Evolutionary conservation across 768 basidiomycete genomes (phyloP).

Genomic region (Agaricus blazei): DNA sequence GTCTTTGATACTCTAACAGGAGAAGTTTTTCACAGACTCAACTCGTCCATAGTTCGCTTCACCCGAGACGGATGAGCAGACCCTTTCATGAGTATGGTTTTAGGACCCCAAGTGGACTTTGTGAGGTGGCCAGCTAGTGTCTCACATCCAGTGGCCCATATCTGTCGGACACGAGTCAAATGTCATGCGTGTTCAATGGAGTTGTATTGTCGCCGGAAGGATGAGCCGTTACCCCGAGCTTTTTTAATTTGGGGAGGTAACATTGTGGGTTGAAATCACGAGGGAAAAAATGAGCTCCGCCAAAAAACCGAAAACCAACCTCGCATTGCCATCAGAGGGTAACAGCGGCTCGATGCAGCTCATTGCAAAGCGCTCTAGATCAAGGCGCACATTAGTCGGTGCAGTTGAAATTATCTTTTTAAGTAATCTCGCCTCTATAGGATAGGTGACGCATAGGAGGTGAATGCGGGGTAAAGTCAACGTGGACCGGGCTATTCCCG

Average conservation of each 20-base stretch:
- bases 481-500: neutral
- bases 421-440: too few species aligned
- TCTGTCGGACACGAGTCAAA: conserved; percentile 2
- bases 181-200: neutral
- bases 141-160: neutral
- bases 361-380: too few species aligned
- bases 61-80: too few species aligned
- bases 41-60: too few species aligned
- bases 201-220: neutral
- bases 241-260: neutral
- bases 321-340: too few species aligned
- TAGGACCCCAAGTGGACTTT: too few species aligned
- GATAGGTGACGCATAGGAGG: neutral
- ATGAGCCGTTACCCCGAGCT: neutral
- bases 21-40: too few species aligned
- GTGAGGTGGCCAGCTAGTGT: neutral
- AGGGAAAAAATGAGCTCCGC: neutral
- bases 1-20: too few species aligned
- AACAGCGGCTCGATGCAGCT: too few species aligned
- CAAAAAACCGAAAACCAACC: neutral
- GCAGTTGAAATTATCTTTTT: too few species aligned
- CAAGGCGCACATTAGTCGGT: too few species aligned
- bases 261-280: neutral
- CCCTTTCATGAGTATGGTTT: too few species aligned
- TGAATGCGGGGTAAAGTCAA: conserved; percentile 1